These are phyloP conservation scores for Infundibulicybe gibba DNA, from an alignment of 768 basidiomycete species.

Conservation along the genomic window DNA sequence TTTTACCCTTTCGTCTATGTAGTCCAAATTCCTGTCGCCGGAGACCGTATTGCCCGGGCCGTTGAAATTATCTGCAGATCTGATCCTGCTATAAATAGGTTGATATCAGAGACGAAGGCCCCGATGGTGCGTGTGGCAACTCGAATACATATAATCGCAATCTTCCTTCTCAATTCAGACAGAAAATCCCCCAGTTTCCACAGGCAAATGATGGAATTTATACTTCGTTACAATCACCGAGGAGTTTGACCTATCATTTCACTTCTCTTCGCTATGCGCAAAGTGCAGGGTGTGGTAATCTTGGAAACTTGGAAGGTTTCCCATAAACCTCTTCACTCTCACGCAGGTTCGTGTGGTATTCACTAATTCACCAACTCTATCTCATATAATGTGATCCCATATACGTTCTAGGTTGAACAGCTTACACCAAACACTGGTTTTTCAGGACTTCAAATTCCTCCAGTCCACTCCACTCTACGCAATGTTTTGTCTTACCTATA, in stretches of 20 bases:
- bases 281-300: constrained; percentile 60
- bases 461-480: constrained; percentile 38
- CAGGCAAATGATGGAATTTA: constrained; percentile 62
- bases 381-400: constrained; percentile 1
- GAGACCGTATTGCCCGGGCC: constrained; percentile 58
- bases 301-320: constrained; percentile 61
- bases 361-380: not conserved
- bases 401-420: constrained; percentile 50
- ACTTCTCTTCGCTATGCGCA: constrained; percentile 60
- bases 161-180: not conserved
- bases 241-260: constrained; percentile 52
- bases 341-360: constrained; percentile 49
- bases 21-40: constrained; percentile 62
- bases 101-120: constrained; percentile 47
- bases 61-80: constrained; percentile 56
- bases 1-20: constrained; percentile 73
- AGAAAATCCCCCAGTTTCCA: constrained; percentile 44
- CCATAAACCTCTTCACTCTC: constrained; percentile 61
- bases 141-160: not conserved
- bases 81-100: constrained; percentile 36
- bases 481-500: constrained; percentile 53
- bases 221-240: constrained; percentile 50
- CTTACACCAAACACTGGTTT: constrained; percentile 58
- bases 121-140: constrained; percentile 26
- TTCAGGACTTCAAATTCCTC: constrained; percentile 23